Evolutionary conservation across 768 basidiomycete genomes (phyloP).

Genomic region (Suillus weaverae): DNA sequence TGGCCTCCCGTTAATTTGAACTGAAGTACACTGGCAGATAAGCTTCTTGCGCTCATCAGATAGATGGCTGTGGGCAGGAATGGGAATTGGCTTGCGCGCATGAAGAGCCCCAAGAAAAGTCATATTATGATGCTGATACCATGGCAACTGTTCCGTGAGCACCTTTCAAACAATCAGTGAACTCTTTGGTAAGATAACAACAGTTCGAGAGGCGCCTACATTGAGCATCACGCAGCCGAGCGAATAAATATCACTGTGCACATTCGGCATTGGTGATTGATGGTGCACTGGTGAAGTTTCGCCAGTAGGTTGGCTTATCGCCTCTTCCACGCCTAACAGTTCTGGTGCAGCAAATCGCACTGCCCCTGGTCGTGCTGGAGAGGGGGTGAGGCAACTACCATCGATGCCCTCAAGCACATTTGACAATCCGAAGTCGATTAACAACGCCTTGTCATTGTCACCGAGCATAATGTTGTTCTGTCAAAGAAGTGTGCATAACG

Average conservation of each 20-base stretch:
- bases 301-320: neutral
- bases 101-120: neutral
- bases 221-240: conserved; percentile 37
- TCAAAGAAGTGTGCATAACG: neutral
- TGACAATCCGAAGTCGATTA: conserved; percentile 47
- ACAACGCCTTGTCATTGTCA: conserved; percentile 35
- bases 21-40: neutral
- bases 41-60: neutral
- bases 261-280: neutral
- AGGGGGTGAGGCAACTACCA: conserved; percentile 13
- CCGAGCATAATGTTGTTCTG: conserved; percentile 32
- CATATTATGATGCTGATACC: neutral
- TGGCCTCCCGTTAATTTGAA: neutral
- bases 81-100: neutral
- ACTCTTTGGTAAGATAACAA: neutral
- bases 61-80: neutral
- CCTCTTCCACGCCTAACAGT: conserved; percentile 24
- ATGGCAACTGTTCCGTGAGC: neutral
- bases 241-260: conserved; percentile 43
- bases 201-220: conserved; percentile 31
- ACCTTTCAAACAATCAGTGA: neutral
- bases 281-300: neutral
- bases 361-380: conserved; percentile 20
- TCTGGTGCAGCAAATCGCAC: conserved; percentile 45
- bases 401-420: conserved; percentile 36